Base-by-base conservation (phyloP, 352 stramenopile genomes). In the Phytopythium montanum region DNA sequence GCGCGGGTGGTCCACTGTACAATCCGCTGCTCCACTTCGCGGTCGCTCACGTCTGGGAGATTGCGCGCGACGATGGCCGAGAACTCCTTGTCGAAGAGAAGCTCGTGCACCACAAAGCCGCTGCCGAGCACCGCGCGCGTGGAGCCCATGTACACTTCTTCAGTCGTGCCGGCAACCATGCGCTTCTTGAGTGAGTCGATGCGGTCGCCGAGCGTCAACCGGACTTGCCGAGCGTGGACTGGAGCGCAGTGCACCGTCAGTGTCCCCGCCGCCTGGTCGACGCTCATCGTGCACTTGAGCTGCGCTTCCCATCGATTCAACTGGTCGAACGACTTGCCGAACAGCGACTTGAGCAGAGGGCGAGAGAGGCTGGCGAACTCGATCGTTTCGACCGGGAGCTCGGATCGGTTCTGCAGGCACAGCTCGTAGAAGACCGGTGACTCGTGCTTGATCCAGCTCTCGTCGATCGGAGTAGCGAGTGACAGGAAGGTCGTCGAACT, bases 261-360 rank as follows among this genome's bases (percentile, higher is more conserved):
- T 5, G 39, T 52, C 23, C 58, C 53, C 8, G 9, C 48, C 18
- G 63, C 57, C 23, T 31, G 48, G 21, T 68, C 61, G 29, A 72
- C 45, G 26, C 25, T 56, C 13, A 72, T 41, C 16, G 48, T 72
- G 54, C 65, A 66, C 53, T 65, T 61, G 19, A 72, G 60, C n/a
- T 45, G 44, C 1, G 42, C 29, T 39, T 72, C 65, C 45, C 52
- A 62, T n/a, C 34, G 31, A 31, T 65, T 61, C 23, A 72, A 19
- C 36, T 65, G 56, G 1, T 45, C 25, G 19, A 60, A 56, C 12
- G 45, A 44, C 55, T 72, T 72, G 5, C 65, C 65, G 28, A 72
- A 66, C 5, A 72, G 23, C 19, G n/a, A n/a, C 29, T 65, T 13
- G 0, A 72, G 56, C 33, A 68, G 23, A 0, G 54, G 38, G 7